Base-by-base conservation (phyloP, 1,139 yeast species). In the Lodderomyces jiufengensis region DNA sequence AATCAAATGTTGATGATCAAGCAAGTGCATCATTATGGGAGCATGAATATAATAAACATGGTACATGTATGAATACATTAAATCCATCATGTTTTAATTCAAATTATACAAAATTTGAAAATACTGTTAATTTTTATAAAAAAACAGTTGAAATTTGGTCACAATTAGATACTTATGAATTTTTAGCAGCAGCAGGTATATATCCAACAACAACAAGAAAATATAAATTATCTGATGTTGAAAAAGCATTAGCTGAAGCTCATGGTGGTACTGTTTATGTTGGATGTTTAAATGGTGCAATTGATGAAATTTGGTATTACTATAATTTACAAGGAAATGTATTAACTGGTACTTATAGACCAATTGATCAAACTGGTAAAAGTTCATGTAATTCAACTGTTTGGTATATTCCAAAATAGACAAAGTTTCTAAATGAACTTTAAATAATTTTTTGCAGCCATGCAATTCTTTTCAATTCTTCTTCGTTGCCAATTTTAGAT, bases 21-120 rank as follows among this genome's bases (percentile, higher is more conserved):
- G 54, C 59, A 4, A 44, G 50, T 31, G 44, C 46, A 14, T 50
- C 55, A 23, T 55, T 67, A 39, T 67, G 73, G 73, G 55, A 55
- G 35, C 73, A 66, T 44, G 72, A 67, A 47, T 67, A 54, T 48
- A 66, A 67, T 52, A 66, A 65, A 48, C 73, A 67, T 44, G 73
- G 64, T 29, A 66, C 73, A n/a, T 67, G 73, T 49, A 62, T 66
- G 64, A 62, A 62, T 44, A 65, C 72, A 8, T 51, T 66, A 34
- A 45, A 48, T 31, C 72, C 72, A 21, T 35, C 48, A 15, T 67
- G 73, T 47, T 66, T 65, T 48, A 27, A 24, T 22, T 59, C 58
- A 13, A 33, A 38, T n/a, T 66, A 63, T 49, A 47, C 46, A 30
- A 44, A 52, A 27, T 54, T 48, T 42, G 65, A 63, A 44, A 60